Conservation (phyloP, 2,329 filamentous ascomycete genomes). For the Immersiporthe knoxdaviesiana region DNA sequence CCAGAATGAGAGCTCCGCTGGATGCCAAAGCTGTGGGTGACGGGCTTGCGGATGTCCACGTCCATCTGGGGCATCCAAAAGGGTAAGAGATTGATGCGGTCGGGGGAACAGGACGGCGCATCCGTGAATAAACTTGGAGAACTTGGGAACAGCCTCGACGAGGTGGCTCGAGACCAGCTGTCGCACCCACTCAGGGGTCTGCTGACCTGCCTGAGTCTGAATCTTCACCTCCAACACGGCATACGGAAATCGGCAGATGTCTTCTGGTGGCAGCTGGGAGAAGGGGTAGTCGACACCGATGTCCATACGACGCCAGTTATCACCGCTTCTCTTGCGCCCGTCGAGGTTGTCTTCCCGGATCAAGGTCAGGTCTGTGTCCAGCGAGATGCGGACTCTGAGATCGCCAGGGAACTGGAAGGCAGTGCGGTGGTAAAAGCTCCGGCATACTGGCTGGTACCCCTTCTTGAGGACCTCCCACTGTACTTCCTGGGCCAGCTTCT, state of each 20-base stretch:
- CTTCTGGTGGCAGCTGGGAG: slow-evolving; percentile 79
- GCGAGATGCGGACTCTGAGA: slow-evolving; percentile 91
- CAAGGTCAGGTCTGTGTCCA: slow-evolving; percentile 96
- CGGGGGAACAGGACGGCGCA: slow-evolving; percentile 84
- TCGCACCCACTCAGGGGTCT: slow-evolving; percentile 94
- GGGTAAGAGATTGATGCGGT: slow-evolving; percentile 84
- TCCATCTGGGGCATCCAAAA: slow-evolving; percentile 99
- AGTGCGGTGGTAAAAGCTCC: slow-evolving; percentile 97
- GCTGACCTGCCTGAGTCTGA: slow-evolving; percentile 92
- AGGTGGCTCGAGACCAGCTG: slow-evolving; percentile 91
- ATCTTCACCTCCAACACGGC: slow-evolving; percentile 96
- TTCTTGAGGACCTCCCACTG: slow-evolving; percentile 92
- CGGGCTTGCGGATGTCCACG: slow-evolving; percentile 92
- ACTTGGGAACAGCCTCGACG: slow-evolving; percentile 98
- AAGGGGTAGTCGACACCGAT: slow-evolving; percentile 97
- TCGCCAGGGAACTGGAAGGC: slow-evolving; percentile 97
- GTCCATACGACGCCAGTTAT: slow-evolving; percentile 96
- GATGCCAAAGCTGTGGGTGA: slow-evolving; percentile 88
- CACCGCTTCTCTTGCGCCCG: slow-evolving; percentile 72
- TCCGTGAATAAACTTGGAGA: slow-evolving; percentile 98
- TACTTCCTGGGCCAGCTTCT: slow-evolving; percentile 86
- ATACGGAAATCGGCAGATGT: slow-evolving; percentile 92
- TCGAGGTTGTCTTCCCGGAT: slow-evolving; percentile 93
- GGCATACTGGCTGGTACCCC: slow-evolving; percentile 83
- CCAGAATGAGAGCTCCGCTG: slow-evolving; percentile 75